Evolutionary conservation across 371 early-diverging fungal genomes (phyloP).

Genomic region (Phascolomyces articulosus): DNA sequence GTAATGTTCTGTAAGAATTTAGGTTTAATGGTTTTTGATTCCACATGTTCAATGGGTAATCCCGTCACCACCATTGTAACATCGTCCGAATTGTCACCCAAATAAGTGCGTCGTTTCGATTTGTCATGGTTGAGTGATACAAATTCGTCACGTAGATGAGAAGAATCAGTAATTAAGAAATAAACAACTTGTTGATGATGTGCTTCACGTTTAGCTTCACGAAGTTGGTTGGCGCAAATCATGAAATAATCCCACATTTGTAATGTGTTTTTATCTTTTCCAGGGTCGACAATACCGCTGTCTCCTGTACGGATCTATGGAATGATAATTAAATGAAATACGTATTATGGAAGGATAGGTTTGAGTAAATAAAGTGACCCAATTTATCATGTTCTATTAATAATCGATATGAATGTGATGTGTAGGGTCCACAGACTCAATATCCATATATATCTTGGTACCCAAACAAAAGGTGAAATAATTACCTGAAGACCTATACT

Average conservation of each 20-base stretch:
- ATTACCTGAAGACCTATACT: slow-evolving; percentile 48
- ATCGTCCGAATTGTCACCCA: slow-evolving; percentile 29
- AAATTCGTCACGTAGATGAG: slow-evolving; percentile 44
- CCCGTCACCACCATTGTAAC: slow-evolving; percentile 46
- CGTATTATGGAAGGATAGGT: too few species aligned
- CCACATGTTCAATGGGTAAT: slow-evolving; percentile 53
- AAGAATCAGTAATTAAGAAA: slow-evolving; percentile 51
- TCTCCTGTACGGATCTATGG: slow-evolving; percentile 48
- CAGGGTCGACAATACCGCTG: slow-evolving; percentile 45
- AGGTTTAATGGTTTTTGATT: slow-evolving; percentile 38
- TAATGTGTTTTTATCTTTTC: slow-evolving; percentile 31
- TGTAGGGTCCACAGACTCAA: too few species aligned
- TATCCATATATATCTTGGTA: too few species aligned
- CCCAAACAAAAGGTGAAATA: too few species aligned
- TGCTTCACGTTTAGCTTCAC: slow-evolving; percentile 30
- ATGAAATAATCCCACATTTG: slow-evolving; percentile 50
- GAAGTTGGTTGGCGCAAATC: slow-evolving; percentile 47
- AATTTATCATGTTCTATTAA: background rate
- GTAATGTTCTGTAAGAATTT: slow-evolving; percentile 18
- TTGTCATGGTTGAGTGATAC: slow-evolving; percentile 33
- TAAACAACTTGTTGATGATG: slow-evolving; percentile 48
- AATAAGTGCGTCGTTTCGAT: slow-evolving; percentile 15
- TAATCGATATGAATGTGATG: too few species aligned
- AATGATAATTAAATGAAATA: too few species aligned
- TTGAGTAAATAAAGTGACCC: too few species aligned